A percentile compares a stretch with the other conserved stretches of the same genome.
Conservation (phyloP, 169 alveolate species). For the Toxoplasma gondii region DNA sequence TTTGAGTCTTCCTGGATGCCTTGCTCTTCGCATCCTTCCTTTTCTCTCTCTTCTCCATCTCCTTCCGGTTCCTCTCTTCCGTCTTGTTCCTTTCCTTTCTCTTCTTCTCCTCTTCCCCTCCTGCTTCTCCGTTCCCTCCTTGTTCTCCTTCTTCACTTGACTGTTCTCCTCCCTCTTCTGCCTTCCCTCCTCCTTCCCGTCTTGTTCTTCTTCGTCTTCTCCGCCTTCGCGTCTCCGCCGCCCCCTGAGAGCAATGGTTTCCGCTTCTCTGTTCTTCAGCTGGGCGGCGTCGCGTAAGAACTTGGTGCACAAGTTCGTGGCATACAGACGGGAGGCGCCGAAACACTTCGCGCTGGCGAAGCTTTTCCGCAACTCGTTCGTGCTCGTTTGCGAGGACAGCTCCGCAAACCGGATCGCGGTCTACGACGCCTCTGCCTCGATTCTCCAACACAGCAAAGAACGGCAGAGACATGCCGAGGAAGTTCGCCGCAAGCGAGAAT, state of each 20-base stretch:
- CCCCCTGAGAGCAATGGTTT: too few relatives aligned
- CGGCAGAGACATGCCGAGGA: neutral
- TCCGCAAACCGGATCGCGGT: neutral
- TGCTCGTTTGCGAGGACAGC: slow-evolving; percentile 23
- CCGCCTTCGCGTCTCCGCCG: neutral
- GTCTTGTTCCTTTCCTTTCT: too few relatives aligned
- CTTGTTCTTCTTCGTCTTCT: neutral
- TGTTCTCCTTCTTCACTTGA: neutral
- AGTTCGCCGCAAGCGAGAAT: neutral
- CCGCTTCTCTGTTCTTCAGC: slow-evolving; percentile 2
- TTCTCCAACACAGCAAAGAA: neutral
- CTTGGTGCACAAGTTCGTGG: neutral
- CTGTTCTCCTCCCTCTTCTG: neutral
- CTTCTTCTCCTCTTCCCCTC: too few relatives aligned
- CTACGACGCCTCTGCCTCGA: neutral
- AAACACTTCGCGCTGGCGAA: slow-evolving; percentile 1
- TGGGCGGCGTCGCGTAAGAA: neutral
- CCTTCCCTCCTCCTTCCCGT: too few relatives aligned
- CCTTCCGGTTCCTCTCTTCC: neutral
- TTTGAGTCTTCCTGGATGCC: too few relatives aligned
- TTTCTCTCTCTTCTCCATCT: too few relatives aligned
- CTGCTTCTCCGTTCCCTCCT: neutral
- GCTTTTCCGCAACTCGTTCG: neutral
- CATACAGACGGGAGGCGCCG: slow-evolving; percentile 19
- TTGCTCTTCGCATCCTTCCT: too few relatives aligned